Evolutionary conservation across 192 early-diverging fungal genomes (phyloP).

Genomic region (Irineochytrium annulatum): DNA sequence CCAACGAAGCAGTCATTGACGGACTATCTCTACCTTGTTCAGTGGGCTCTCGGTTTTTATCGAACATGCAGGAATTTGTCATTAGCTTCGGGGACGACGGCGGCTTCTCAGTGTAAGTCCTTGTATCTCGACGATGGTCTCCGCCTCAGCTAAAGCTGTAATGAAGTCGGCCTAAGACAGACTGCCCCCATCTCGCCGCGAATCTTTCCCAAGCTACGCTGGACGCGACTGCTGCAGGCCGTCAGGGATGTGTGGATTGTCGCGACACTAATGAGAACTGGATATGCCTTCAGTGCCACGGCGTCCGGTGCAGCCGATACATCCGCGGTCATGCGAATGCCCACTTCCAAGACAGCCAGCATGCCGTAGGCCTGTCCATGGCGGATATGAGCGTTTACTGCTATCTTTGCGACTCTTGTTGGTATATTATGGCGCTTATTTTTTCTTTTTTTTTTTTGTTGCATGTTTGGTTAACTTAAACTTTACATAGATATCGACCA

Average conservation of each 20-base stretch:
- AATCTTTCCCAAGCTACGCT: background rate
- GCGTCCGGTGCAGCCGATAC: slow-evolving; percentile 2
- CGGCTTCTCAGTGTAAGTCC: slow-evolving; percentile 2
- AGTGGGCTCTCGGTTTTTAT: background rate
- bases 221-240: background rate
- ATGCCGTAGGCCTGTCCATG: background rate
- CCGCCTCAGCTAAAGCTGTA: background rate
- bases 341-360: background rate
- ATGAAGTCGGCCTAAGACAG: background rate
- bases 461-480: no score
- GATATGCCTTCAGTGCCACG: background rate
- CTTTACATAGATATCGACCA: slow-evolving; percentile 1
- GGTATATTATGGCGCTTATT: no score
- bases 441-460: no score
- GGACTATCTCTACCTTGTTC: background rate
- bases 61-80: background rate
- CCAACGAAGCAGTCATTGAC: background rate
- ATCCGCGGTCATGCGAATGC: background rate
- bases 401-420: slow-evolving; percentile 8
- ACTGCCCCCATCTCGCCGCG: background rate
- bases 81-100: background rate
- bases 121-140: no score
- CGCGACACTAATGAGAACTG: background rate
- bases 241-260: background rate
- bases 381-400: slow-evolving; percentile 1